Percentiles rank a stretch among this genome's conserved stretches.
phyloP scores from a whole-genome alignment of 768 basidiomycete species.

The Strobilomyces echinocephalus region DNA sequence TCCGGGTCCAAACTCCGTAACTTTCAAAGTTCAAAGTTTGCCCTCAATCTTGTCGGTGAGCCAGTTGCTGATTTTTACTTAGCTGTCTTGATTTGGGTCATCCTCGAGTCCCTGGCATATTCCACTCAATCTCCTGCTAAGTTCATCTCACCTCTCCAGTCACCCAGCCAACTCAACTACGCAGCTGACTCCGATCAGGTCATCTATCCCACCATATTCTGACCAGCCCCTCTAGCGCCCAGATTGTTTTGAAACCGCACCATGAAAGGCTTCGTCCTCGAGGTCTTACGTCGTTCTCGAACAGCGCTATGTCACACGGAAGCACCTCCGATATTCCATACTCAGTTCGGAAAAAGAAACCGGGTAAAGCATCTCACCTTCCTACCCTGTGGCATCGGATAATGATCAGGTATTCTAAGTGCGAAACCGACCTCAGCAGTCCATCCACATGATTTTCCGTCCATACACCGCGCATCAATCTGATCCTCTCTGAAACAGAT shows the following conservation, averaged over 20 bases:
- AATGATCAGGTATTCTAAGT: slow-evolving; percentile 39
- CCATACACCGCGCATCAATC: slow-evolving; percentile 40
- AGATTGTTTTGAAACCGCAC: slow-evolving; percentile 39
- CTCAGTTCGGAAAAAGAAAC: slow-evolving; percentile 48
- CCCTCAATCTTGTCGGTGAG: slow-evolving; percentile 67
- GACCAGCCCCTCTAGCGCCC: slow-evolving; percentile 12
- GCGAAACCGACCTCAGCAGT: slow-evolving; percentile 34
- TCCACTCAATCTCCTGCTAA: slow-evolving; percentile 23
- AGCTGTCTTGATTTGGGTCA: slow-evolving; percentile 5
- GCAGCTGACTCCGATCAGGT: slow-evolving; percentile 29
- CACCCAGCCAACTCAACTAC: slow-evolving; percentile 50
- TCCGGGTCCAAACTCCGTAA: slow-evolving; percentile 37
- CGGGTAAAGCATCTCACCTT: slow-evolving; percentile 38
- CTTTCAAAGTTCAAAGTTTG: slow-evolving; percentile 59
- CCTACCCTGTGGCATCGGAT: slow-evolving; percentile 38
- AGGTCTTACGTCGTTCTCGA: slow-evolving; percentile 81
- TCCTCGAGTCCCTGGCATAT: neutral
- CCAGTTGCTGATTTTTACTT: slow-evolving; percentile 7
- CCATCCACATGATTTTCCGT: no score
- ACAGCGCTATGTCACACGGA: slow-evolving; percentile 86
- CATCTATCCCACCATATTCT: slow-evolving; percentile 28
- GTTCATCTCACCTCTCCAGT: slow-evolving; percentile 50
- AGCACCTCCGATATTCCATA: slow-evolving; percentile 63
- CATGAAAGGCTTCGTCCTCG: slow-evolving; percentile 81
- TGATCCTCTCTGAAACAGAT: slow-evolving; percentile 21